These are phyloP conservation scores for Candida sonorensis DNA, from an alignment of 805 yeast species.

Conservation along the genomic window DNA sequence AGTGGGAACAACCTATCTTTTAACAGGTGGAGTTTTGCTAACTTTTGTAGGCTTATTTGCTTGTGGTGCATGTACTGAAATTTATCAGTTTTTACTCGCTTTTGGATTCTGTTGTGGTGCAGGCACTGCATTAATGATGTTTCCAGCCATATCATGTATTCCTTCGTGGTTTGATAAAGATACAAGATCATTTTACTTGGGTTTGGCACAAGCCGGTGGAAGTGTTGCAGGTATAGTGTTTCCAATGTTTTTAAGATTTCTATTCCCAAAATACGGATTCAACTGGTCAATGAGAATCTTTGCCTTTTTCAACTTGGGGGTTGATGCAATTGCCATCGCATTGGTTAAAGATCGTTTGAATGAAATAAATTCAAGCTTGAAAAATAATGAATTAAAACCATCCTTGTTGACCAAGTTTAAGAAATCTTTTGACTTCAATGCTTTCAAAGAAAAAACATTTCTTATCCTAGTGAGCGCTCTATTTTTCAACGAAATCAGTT, in stretches of 20 bases:
- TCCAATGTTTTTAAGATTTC: slow-evolving; percentile 44
- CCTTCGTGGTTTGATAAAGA: slow-evolving; percentile 36
- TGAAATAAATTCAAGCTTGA: slow-evolving; percentile 21
- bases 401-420: slow-evolving; percentile 3
- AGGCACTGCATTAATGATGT: slow-evolving; percentile 37
- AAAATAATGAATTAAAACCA: slow-evolving; percentile 21
- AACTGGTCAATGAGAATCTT: slow-evolving; percentile 54
- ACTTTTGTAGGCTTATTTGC: slow-evolving; percentile 45
- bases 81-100: slow-evolving; percentile 35
- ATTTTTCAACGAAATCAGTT: slow-evolving; percentile 32
- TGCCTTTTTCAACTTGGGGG: slow-evolving; percentile 25
- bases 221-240: slow-evolving; percentile 59
- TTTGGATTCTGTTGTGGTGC: slow-evolving; percentile 34
- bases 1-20: slow-evolving; percentile 39
- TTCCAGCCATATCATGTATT: slow-evolving; percentile 37
- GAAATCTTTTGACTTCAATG: slow-evolving; percentile 23
- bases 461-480: slow-evolving; percentile 31
- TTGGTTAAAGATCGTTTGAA: slow-evolving; percentile 31
- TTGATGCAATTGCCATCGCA: slow-evolving; percentile 21
- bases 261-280: slow-evolving; percentile 44
- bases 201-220: slow-evolving; percentile 42
- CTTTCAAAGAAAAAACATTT: slow-evolving; percentile 33
- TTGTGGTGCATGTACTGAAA: slow-evolving; percentile 36
- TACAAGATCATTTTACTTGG: slow-evolving; percentile 33
- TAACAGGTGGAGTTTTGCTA: slow-evolving; percentile 34